A percentile compares a stretch with the other conserved stretches of the same genome.
phyloP scores from a whole-genome alignment of 2,329 filamentous ascomycete genomes.

The Hypoxylon sp. region DNA sequence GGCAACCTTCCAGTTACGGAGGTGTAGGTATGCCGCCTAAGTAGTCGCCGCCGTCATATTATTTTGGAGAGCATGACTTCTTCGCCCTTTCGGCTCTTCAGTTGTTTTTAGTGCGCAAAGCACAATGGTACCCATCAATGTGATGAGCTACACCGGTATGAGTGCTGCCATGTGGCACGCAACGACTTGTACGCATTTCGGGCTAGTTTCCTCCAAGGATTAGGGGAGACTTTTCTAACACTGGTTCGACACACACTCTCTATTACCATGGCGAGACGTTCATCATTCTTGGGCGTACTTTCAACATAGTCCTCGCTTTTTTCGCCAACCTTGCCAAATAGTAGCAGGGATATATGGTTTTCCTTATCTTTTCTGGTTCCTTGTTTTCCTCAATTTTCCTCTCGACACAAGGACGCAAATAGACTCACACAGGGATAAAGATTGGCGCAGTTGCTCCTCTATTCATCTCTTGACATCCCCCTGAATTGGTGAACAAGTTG shows the following conservation, averaged over 20 bases:
- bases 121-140: conserved; percentile 45
- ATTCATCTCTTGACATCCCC: background rate
- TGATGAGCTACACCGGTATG: conserved; percentile 43
- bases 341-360: conserved; percentile 17
- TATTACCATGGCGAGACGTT: background rate
- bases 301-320: conserved; percentile 6
- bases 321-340: conserved; percentile 24
- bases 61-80: conserved; percentile 11
- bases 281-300: conserved; percentile 7
- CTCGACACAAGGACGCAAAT: conserved; percentile 8
- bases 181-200: conserved; percentile 17
- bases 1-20: conserved; percentile 59
- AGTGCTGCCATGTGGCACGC: conserved; percentile 28
- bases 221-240: conserved; percentile 21
- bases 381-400: conserved; percentile 15
- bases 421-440: background rate
- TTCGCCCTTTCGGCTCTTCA: conserved; percentile 1
- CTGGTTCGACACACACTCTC: conserved; percentile 19
- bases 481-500: conserved; percentile 14
- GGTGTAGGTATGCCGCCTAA: conserved; percentile 42
- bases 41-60: conserved; percentile 20
- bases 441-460: background rate
- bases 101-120: conserved; percentile 15
- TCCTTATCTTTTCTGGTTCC: conserved; percentile 10
- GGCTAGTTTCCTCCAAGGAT: conserved; percentile 37